Conservation (phyloP, 805 yeast genomes). For the Saccharomycopsis malanga region DNA sequence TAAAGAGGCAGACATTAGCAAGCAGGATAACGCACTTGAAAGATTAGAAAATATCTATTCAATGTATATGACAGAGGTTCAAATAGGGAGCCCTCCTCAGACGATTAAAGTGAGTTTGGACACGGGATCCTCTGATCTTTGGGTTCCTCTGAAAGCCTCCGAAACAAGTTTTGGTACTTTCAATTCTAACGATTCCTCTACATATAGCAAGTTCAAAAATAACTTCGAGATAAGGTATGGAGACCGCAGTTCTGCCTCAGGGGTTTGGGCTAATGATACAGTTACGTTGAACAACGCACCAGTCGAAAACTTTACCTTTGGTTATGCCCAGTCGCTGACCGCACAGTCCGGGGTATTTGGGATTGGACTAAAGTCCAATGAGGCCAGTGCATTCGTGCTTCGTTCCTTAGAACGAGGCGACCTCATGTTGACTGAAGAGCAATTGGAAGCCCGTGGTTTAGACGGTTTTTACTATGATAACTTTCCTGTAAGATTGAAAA, state of each 20-base stretch:
- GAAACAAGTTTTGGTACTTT: conserved; percentile 34
- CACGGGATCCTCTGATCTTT: conserved; percentile 92
- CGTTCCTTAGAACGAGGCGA: conserved; percentile 26
- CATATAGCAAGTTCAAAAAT: conserved; percentile 29
- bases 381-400: conserved; percentile 32
- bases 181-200: conserved; percentile 27
- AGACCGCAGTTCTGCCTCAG: conserved; percentile 42
- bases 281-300: conserved; percentile 44
- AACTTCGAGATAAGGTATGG: conserved; percentile 38
- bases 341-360: conserved; percentile 57
- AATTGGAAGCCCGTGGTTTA: conserved; percentile 52
- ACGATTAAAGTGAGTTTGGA: conserved; percentile 87
- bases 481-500: conserved; percentile 53
- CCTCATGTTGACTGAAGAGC: neutral
- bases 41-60: conserved; percentile 16
- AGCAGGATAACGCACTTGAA: too few relatives aligned
- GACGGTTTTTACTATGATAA: conserved; percentile 35
- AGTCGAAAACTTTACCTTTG: conserved; percentile 53
- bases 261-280: conserved; percentile 59
- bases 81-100: conserved; percentile 90
- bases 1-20: too few relatives aligned
- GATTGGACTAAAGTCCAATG: conserved; percentile 51
- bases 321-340: conserved; percentile 64
- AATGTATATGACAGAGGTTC: conserved; percentile 77
- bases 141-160: conserved; percentile 64